These are phyloP conservation scores for Salvia splendens DNA, from an alignment of 257 asterid species.

Conservation along the genomic window DNA sequence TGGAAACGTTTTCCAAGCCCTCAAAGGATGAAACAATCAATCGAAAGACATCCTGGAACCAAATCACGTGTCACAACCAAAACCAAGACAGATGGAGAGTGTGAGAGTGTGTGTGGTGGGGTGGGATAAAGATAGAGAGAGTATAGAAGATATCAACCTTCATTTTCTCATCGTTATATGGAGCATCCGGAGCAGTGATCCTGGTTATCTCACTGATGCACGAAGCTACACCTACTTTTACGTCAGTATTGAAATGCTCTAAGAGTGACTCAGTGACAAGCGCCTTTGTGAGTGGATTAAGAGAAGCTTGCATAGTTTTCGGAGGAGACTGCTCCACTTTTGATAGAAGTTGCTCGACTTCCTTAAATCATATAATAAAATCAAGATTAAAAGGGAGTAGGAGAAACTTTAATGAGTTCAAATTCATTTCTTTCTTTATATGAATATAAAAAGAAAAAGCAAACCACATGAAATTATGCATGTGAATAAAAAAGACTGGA, in stretches of 20 bases:
- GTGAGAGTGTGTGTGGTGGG: background rate
- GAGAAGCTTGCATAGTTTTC: conserved; percentile 67
- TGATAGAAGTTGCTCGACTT: conserved; percentile 58
- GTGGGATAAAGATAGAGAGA: background rate
- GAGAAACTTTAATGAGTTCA: conserved; percentile 15
- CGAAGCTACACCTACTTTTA: conserved; percentile 88
- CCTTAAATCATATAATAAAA: conserved; percentile 41
- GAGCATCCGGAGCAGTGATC: conserved; percentile 98
- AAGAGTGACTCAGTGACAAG: conserved; percentile 63
- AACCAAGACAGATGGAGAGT: conserved; percentile 14
- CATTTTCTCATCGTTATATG: conserved; percentile 92
- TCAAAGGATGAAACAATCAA: conserved; percentile 89
- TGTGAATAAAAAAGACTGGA: conserved; percentile 1
- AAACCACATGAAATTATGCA: background rate
- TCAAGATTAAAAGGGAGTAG: conserved; percentile 20
- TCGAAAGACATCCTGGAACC: conserved; percentile 80
- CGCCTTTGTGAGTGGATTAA: conserved; percentile 65
- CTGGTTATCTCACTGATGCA: conserved; percentile 96
- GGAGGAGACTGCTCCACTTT: conserved; percentile 96
- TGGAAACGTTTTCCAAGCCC: conserved; percentile 62
- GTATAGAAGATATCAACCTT: conserved; percentile 50
- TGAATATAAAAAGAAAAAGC: conserved; percentile 3
- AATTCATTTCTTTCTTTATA: conserved; percentile 3
- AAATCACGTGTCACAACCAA: conserved; percentile 32
- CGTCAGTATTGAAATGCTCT: conserved; percentile 76